Evolutionary conservation across 768 basidiomycete species (phyloP).

Genomic region (Coprinopsis strossmayeri): DNA sequence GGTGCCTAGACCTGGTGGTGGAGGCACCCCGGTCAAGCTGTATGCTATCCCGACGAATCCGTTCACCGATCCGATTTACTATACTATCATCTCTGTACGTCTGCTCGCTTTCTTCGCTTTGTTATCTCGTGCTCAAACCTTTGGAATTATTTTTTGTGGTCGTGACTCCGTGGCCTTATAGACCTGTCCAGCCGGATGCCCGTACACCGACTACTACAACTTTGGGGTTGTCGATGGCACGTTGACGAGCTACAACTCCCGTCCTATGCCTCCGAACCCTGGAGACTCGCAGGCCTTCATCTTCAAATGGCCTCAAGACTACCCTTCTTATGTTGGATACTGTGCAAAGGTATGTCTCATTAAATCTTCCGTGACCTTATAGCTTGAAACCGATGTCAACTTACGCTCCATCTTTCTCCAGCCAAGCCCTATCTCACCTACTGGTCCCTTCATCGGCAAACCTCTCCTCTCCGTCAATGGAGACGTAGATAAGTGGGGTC

Average conservation of each 20-base stretch:
- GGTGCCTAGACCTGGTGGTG: conserved; percentile 10
- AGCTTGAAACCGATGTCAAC: background rate
- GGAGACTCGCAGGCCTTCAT: conserved; percentile 17
- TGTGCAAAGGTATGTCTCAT: conserved; percentile 13
- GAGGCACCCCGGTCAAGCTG: conserved; percentile 5
- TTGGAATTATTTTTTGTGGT: too few relatives aligned
- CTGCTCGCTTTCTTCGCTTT: background rate
- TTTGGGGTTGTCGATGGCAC: conserved; percentile 12
- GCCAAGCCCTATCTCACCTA: conserved; percentile 16
- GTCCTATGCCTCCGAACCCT: conserved; percentile 10
- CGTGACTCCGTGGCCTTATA: background rate
- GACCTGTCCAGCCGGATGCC: conserved; percentile 15
- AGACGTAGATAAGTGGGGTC: conserved; percentile 17
- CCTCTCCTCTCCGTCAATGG: conserved; percentile 15
- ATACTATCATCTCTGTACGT: conserved; percentile 16
- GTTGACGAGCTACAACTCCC: conserved; percentile 10
- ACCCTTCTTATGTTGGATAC: conserved; percentile 13
- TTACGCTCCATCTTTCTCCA: background rate
- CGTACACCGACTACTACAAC: conserved; percentile 15
- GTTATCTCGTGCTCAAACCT: background rate
- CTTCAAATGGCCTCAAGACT: conserved; percentile 12
- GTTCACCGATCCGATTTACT: conserved; percentile 15
- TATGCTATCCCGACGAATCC: conserved; percentile 15
- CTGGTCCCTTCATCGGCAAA: conserved; percentile 15
- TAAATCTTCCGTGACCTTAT: background rate